These are phyloP conservation scores for Agarophyton chilense DNA, from an alignment of 23 red algal species.

Conservation along the genomic window DNA sequence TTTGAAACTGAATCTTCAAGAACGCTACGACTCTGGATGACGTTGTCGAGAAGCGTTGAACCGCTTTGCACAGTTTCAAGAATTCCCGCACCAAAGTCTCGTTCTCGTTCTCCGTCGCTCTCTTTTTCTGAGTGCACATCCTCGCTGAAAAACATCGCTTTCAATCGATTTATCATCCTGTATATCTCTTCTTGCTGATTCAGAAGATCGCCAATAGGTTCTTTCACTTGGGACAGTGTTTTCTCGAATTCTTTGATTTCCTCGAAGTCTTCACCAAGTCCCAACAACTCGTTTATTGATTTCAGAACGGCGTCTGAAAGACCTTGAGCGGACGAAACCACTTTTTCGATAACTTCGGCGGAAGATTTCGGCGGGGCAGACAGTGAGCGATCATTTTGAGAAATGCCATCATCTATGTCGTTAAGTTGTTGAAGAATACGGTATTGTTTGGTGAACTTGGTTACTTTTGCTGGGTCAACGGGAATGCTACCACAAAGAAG, in stretches of 20 bases:
- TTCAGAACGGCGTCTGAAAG: not conserved
- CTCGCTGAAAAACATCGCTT: not conserved
- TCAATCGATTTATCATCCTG: not conserved
- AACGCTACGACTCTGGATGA: not conserved
- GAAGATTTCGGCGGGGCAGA: constrained; percentile 16
- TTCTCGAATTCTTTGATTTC: not conserved
- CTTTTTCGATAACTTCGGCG: constrained; percentile 19
- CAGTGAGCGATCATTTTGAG: not conserved
- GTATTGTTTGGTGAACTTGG: constrained; percentile 28
- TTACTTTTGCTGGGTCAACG: constrained; percentile 35
- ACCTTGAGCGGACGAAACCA: not conserved
- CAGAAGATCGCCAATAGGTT: constrained; percentile 15
- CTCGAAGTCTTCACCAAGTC: not conserved
- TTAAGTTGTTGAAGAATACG: constrained; percentile 20
- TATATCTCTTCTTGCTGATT: constrained; percentile 6
- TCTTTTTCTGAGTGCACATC: not conserved
- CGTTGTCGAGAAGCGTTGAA: not conserved
- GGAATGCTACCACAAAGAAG: constrained; percentile 29
- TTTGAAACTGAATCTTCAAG: not conserved
- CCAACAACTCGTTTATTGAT: not conserved
- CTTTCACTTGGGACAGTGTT: not conserved
- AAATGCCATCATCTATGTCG: not conserved
- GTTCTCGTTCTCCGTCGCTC: not conserved
- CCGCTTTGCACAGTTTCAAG: not conserved
- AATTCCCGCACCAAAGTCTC: not conserved